phyloP scores from a whole-genome alignment of 1,139 yeast genomes.

The Debaryomyces udenii region DNA sequence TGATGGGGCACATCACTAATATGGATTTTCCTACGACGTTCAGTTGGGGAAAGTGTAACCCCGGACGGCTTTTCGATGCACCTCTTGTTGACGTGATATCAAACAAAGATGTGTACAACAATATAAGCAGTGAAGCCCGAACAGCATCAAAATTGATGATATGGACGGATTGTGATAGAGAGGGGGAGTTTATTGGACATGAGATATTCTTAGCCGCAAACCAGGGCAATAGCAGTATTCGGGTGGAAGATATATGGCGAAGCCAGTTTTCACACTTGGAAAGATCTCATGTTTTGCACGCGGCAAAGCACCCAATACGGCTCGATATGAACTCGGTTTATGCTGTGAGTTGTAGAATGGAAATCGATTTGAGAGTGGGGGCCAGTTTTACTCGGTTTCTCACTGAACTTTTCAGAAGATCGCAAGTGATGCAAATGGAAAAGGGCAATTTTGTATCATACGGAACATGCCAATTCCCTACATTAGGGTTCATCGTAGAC shows the following conservation, averaged over 20 bases:
- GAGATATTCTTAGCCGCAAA: conserved; percentile 76
- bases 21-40: conserved; percentile 67
- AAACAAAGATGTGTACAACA: conserved; percentile 59
- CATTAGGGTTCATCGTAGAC: conserved; percentile 96
- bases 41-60: conserved; percentile 71
- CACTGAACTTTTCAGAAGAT: conserved; percentile 50
- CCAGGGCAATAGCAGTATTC: conserved; percentile 52
- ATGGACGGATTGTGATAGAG: conserved; percentile 99
- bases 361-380: conserved; percentile 88
- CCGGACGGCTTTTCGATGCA: conserved; percentile 68
- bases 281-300: conserved; percentile 66
- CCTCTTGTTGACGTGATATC: conserved; percentile 52
- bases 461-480: conserved; percentile 97
- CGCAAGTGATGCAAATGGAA: conserved; percentile 19
- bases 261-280: conserved; percentile 91
- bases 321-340: conserved; percentile 72
- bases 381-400: conserved; percentile 83
- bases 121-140: conserved; percentile 70
- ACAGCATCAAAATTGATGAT: conserved; percentile 70
- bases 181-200: conserved; percentile 94
- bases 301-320: conserved; percentile 68
- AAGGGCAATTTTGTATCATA: conserved; percentile 55
- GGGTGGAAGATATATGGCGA: conserved; percentile 56
- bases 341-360: conserved; percentile 86
- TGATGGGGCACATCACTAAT: conserved; percentile 77